Base-by-base conservation (phyloP, 2,329 filamentous ascomycete species). In the Niveomyces coronatus region DNA sequence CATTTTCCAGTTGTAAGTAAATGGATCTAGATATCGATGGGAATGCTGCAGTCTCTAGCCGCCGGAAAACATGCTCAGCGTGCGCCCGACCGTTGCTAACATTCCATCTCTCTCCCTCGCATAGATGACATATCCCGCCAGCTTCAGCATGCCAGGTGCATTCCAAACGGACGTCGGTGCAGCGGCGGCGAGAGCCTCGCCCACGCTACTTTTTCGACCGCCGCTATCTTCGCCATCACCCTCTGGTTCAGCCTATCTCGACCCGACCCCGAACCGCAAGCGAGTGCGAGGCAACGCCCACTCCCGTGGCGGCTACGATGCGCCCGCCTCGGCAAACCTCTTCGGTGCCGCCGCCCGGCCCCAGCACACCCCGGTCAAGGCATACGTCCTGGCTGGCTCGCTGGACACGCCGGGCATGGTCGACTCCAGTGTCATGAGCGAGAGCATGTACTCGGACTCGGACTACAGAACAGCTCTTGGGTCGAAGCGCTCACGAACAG, bases 371-470 rank as follows among this genome's bases (percentile, higher is more conserved):
- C 47, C 48, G 55, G 27, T 31, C 15, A 37, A 37, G 20, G 31
- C 56, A 36, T 76, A 76, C 44, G 63, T 65, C 3, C 57, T 76
- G 9, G 71, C 69, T 6, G 72, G 71, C 14, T 68, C 73, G 49
- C 67, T 75, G 35, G 63, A 68, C 34, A 70, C 68, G 0, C 67
- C 68, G 0, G 56, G 52, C n/a, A 54, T 54, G 8, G 49, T 50
- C 3, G 51, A 56, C 16, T 52, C 53, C 34, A 56, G 56, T 11
- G 48, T 54, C 17, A 55, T 75, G 40, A 70, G 68, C 14, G 69
- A 75, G 38, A 75, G 71, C 52, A 57, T 68, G 42, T 74, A 72
- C 49, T 76, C 71, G 11, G 73, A 77, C 44, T 55, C 70, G 15
- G 68, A 74, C 47, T 76, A 75, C 49, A 61, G 73, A 31, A 64